Evolutionary conservation across 805 yeast species (phyloP).

Genomic region (Candida ponderosae): DNA sequence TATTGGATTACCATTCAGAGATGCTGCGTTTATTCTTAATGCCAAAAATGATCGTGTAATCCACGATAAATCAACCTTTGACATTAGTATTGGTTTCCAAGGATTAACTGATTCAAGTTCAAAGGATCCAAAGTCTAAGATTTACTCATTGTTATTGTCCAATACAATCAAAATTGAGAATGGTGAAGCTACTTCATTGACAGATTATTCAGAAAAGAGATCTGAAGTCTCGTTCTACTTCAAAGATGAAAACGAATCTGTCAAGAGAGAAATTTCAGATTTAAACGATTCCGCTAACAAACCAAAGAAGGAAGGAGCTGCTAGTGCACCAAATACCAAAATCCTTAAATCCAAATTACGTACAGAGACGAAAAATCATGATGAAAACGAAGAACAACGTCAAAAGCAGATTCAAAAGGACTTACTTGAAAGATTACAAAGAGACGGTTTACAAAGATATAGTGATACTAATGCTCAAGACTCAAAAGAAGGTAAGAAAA

Average conservation of each 20-base stretch:
- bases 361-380: slow-evolving; percentile 64
- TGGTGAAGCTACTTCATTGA: slow-evolving; percentile 55
- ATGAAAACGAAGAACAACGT: slow-evolving; percentile 71
- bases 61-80: slow-evolving; percentile 65
- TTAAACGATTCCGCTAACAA: slow-evolving; percentile 27
- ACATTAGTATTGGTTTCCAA: slow-evolving; percentile 71
- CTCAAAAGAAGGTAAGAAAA: slow-evolving; percentile 49
- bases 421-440: slow-evolving; percentile 77
- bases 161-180: slow-evolving; percentile 70
- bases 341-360: slow-evolving; percentile 73
- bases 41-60: slow-evolving; percentile 62
- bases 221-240: slow-evolving; percentile 79
- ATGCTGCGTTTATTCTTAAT: slow-evolving; percentile 64
- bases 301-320: slow-evolving; percentile 21
- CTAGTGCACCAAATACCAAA: slow-evolving; percentile 38
- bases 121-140: slow-evolving; percentile 41
- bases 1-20: slow-evolving; percentile 86
- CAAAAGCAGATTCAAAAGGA: slow-evolving; percentile 78
- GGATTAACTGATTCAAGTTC: slow-evolving; percentile 42
- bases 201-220: slow-evolving; percentile 64
- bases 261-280: slow-evolving; percentile 29
- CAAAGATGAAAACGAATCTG: slow-evolving; percentile 53
- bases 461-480: slow-evolving; percentile 71
- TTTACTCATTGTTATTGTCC: slow-evolving; percentile 65
- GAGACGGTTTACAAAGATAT: slow-evolving; percentile 78